phyloP scores from a whole-genome alignment of 371 early-diverging fungal genomes.

The Syncephalis fuscata region DNA sequence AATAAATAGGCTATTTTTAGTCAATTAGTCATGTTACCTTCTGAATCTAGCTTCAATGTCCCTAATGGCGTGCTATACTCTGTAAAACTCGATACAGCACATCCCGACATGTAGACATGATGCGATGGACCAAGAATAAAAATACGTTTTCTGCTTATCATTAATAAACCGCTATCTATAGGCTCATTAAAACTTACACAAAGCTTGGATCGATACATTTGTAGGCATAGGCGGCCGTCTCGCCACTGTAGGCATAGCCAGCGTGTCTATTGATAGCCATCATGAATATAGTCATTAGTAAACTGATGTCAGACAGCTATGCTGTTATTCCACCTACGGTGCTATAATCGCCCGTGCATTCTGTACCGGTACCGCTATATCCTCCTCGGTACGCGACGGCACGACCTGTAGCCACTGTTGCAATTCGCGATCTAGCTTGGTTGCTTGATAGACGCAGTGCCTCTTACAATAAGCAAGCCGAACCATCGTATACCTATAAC shows the following conservation, averaged over 20 bases:
- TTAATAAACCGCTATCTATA: background rate
- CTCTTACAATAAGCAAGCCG: no score
- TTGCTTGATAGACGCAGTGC: conserved; percentile 1
- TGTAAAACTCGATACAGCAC: conserved; percentile 53
- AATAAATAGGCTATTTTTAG: background rate
- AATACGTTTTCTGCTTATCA: conserved; percentile 41
- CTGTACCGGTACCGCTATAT: conserved; percentile 23
- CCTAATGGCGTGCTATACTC: conserved; percentile 81
- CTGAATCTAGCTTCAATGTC: conserved; percentile 43
- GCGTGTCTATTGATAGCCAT: conserved; percentile 50
- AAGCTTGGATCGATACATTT: conserved; percentile 34
- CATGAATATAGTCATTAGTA: background rate
- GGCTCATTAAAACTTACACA: conserved; percentile 24
- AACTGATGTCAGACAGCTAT: background rate
- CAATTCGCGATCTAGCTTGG: conserved; percentile 24
- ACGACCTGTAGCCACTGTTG: conserved; percentile 29
- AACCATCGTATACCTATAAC: no score
- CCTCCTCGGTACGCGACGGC: conserved; percentile 12
- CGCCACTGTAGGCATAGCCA: conserved; percentile 77
- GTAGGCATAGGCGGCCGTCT: conserved; percentile 79
- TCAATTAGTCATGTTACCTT: conserved; percentile 19
- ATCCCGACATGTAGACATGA: conserved; percentile 61
- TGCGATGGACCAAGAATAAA: conserved; percentile 90
- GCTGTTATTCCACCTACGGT: conserved; percentile 32
- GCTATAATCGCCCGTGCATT: conserved; percentile 63